Evolutionary conservation across 768 basidiomycete genomes (phyloP).

Genomic region (Tulasnella sp.): DNA sequence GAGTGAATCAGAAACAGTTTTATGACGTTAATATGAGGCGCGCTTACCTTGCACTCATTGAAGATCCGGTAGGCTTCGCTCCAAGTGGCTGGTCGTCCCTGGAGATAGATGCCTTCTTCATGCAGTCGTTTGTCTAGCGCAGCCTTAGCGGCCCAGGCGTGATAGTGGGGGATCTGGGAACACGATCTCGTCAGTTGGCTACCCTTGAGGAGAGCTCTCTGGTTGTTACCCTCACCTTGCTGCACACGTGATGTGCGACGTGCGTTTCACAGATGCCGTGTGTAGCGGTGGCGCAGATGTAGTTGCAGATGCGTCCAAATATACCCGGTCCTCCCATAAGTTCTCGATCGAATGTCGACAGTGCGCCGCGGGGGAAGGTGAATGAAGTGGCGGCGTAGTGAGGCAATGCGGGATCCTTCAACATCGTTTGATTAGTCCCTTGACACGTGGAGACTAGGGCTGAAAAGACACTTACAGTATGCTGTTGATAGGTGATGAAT

Average conservation of each 20-base stretch:
- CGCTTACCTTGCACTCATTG: constrained; percentile 61
- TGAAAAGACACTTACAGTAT: constrained; percentile 44
- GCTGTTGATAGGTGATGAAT: constrained; percentile 96
- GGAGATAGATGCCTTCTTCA: constrained; percentile 47
- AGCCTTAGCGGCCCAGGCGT: constrained; percentile 86
- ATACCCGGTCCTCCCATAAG: constrained; percentile 49
- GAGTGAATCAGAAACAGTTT: neutral
- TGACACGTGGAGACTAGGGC: too few species aligned
- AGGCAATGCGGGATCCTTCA: constrained; percentile 72
- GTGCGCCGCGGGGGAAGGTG: constrained; percentile 88
- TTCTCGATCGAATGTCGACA: constrained; percentile 79
- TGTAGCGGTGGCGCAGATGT: constrained; percentile 75
- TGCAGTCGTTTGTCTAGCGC: constrained; percentile 72
- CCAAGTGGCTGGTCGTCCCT: constrained; percentile 72
- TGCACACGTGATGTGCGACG: constrained; percentile 81
- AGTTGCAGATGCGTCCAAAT: constrained; percentile 66
- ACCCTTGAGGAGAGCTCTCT: too few species aligned
- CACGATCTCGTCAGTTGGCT: too few species aligned
- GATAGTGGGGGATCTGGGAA: constrained; percentile 74
- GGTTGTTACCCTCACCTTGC: constrained; percentile 79
- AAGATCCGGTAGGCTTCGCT: constrained; percentile 67
- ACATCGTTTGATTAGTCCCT: too few species aligned
- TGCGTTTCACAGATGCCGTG: constrained; percentile 94
- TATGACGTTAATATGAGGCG: too few species aligned
- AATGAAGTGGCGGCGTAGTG: constrained; percentile 86